Percentiles rank a stretch among this genome's conserved stretches.
These are phyloP conservation scores for Pilasporangium apinafurcum DNA, from an alignment of 352 stramenopile genomes.

Conservation along the genomic window DNA sequence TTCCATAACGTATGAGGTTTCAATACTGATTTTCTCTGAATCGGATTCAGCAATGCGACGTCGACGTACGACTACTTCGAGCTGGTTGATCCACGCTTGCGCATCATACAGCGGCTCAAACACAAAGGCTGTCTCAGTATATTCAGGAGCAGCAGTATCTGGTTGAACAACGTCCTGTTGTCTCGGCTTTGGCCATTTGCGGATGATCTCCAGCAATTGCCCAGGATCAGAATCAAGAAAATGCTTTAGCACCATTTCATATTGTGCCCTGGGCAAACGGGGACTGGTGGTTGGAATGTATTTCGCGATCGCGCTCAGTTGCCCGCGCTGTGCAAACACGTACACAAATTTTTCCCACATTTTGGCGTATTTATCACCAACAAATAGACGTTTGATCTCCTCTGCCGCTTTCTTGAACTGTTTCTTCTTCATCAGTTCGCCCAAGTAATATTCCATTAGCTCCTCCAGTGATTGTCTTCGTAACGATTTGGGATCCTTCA, in stretches of 20 bases:
- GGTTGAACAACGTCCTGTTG: constrained; percentile 23
- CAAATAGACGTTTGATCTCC: constrained; percentile 68
- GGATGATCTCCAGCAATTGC: constrained; percentile 69
- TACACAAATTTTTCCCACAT: constrained; percentile 88
- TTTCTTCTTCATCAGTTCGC: constrained; percentile 68
- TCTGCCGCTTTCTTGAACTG: constrained; percentile 65
- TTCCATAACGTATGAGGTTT: constrained; percentile 82
- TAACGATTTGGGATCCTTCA: constrained; percentile 50
- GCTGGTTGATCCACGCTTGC: constrained; percentile 75
- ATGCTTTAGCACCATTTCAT: constrained; percentile 84
- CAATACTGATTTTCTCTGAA: constrained; percentile 50
- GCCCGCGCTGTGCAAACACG: constrained; percentile 71
- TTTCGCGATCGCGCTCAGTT: constrained; percentile 62
- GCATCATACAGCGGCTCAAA: constrained; percentile 80
- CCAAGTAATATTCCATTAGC: constrained; percentile 68
- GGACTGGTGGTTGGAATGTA: constrained; percentile 70
- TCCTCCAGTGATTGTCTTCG: constrained; percentile 50
- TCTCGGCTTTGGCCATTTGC: constrained; percentile 76
- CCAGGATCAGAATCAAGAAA: constrained; percentile 78
- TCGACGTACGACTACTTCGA: constrained; percentile 65
- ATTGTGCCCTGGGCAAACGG: constrained; percentile 60
- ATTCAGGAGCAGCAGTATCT: constrained; percentile 39
- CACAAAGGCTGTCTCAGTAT: constrained; percentile 57
- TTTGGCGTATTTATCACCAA: constrained; percentile 54
- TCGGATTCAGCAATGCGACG: constrained; percentile 64